Evolutionary conservation across 192 early-diverging fungal genomes (phyloP), one percentile per base, ranked within the genome.

Genomic region (Phycomyces nitens): DNA sequence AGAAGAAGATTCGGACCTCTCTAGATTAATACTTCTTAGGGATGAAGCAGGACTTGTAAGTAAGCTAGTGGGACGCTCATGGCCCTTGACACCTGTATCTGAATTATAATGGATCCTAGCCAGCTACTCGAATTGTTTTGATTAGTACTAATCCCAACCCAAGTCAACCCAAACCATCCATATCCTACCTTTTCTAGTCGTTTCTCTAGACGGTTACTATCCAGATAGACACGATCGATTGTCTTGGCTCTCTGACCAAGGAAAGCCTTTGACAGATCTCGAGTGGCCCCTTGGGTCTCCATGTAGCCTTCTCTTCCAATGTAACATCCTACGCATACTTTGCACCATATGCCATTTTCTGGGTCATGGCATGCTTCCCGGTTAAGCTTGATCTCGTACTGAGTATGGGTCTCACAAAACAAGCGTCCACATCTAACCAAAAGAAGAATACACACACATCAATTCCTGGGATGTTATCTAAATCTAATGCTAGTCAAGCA

Each of bases 171-270:
- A n/a, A 23, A 4, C 12, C 14, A 4, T 18, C 26, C n/a, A 44
- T 64, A 63, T 9, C 70, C 69, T 43, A 91, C 78, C 61, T 86
- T 84, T 75, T 92, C 90, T 26, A 92, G 66, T 3, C 90, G 78
- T 65, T 88, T 86, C 64, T 90, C 89, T 3, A 89, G 70, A 39
- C 88, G 76, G 62, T 89, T 92, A 4, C 81, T 81, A 57, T 89
- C 90, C 38, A 92, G 67, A 53, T 85, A 83, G 8, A 85, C 80
- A 14, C 72, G 71, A 29, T 83, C 84, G 3, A 83, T 77, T 11
- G 82, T 81, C 53, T 74, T 77, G 34, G 62, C 65, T 53, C 88
- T 72, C 60, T 71, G 58, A 41, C 76, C 76, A 24, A 71, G 61
- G 66, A 89, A 88, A 6, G 65, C 59, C 3, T 77, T 63, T 7